Percentiles rank a stretch among this genome's conserved stretches.
Conservation (phyloP, 768 basidiomycete genomes). For the Amanita pallidorosea region DNA sequence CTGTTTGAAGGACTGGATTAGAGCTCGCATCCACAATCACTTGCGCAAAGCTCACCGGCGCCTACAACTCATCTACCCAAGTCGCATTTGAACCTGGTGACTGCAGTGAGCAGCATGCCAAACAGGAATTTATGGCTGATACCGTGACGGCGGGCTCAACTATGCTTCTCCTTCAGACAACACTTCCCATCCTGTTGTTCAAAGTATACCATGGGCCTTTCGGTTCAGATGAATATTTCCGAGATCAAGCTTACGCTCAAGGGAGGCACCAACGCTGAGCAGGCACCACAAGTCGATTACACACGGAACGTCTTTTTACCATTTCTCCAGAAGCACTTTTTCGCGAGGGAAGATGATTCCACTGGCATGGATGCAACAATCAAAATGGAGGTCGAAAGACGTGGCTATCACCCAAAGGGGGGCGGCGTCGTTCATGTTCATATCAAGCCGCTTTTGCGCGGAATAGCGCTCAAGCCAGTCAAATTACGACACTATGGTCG, state of each 20-base stretch:
- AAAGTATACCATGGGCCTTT: slow-evolving; percentile 15
- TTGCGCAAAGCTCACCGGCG: slow-evolving; percentile 42
- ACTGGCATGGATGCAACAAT: slow-evolving; percentile 10
- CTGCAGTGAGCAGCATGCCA: slow-evolving; percentile 23
- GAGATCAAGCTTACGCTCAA: slow-evolving; percentile 42
- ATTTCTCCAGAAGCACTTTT: slow-evolving; percentile 52
- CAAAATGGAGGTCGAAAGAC: slow-evolving; percentile 34
- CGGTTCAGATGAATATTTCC: background rate
- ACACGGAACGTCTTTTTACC: slow-evolving; percentile 55
- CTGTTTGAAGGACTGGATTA: slow-evolving; percentile 27
- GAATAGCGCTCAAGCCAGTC: slow-evolving; percentile 27
- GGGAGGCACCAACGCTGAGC: slow-evolving; percentile 65
- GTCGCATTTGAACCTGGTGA: slow-evolving; percentile 48
- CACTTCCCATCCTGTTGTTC: slow-evolving; percentile 62
- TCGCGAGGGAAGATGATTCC: slow-evolving; percentile 18
- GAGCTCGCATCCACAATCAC: slow-evolving; percentile 55
- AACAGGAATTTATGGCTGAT: slow-evolving; percentile 24
- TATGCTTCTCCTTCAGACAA: slow-evolving; percentile 60
- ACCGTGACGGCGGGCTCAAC: slow-evolving; percentile 62
- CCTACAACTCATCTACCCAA: slow-evolving; percentile 36
- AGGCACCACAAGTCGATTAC: slow-evolving; percentile 73
- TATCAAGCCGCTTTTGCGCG: slow-evolving; percentile 29
- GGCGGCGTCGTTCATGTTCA: slow-evolving; percentile 49
- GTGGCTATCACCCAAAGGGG: slow-evolving; percentile 69
- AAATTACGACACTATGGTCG: slow-evolving; percentile 46